Conservation (phyloP, 1,284 basidiomycete species). For the Cryptococcus sp. region DNA sequence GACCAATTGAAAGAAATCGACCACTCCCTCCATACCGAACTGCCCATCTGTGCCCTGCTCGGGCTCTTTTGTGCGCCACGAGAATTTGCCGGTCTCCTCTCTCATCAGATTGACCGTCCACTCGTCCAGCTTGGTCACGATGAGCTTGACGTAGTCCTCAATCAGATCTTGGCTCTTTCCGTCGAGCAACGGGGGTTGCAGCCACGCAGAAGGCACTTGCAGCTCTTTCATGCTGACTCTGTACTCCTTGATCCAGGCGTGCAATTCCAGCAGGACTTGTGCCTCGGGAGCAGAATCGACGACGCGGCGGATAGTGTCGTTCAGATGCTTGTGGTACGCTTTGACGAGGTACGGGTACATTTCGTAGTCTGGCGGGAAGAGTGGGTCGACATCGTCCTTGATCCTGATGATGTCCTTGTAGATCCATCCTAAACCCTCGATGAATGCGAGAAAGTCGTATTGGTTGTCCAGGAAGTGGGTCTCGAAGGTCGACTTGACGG, state of each 20-base stretch:
- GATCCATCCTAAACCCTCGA: constrained; percentile 81
- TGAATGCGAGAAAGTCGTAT: constrained; percentile 69
- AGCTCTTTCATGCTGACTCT: constrained; percentile 93
- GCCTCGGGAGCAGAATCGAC: constrained; percentile 81
- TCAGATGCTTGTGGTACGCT: constrained; percentile 89
- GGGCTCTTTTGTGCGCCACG: constrained; percentile 77
- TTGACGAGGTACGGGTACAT: constrained; percentile 82
- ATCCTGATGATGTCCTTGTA: constrained; percentile 93
- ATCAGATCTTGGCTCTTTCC: constrained; percentile 92
- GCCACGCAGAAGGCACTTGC: constrained; percentile 72
- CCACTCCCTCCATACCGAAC: constrained; percentile 88
- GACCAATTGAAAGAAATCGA: constrained; percentile 97
- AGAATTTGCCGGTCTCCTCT: constrained; percentile 85
- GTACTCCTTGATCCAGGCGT: constrained; percentile 95
- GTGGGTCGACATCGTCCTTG: constrained; percentile 80
- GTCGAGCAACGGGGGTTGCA: constrained; percentile 87
- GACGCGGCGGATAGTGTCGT: constrained; percentile 71
- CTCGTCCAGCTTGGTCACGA: constrained; percentile 94
- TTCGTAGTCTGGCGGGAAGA: constrained; percentile 91
- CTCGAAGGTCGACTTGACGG: constrained; percentile 74
- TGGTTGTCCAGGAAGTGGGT: constrained; percentile 66
- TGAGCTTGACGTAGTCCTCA: constrained; percentile 92
- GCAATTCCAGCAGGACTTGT: constrained; percentile 77
- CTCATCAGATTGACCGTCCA: constrained; percentile 95
- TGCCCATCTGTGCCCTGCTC: constrained; percentile 85